phyloP scores from a whole-genome alignment of 139 green algal species.

The Spirogloea muscicola region DNA sequence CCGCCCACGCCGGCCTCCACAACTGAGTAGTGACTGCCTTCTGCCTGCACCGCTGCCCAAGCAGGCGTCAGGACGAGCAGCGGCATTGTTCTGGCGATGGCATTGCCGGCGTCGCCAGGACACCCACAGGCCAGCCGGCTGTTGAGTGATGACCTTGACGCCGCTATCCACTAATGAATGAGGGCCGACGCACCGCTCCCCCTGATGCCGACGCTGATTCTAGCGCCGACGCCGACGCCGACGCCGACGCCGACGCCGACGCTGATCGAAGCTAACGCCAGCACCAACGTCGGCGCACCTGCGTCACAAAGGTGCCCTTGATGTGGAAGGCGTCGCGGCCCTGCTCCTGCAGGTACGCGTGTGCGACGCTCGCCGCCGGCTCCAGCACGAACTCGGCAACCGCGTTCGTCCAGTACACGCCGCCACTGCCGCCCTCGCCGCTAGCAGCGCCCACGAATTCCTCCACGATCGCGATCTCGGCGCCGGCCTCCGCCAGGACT shows the following conservation, averaged over 20 bases:
- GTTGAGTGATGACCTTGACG: too few species aligned
- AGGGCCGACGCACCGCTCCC: too few species aligned
- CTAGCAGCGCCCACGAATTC: conserved; percentile 2
- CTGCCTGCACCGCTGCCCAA: conserved; percentile 12
- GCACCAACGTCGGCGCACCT: too few species aligned
- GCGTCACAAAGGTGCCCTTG: conserved; percentile 32
- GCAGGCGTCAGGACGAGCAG: too few species aligned
- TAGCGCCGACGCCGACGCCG: too few species aligned
- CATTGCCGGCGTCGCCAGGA: too few species aligned
- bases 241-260: too few species aligned
- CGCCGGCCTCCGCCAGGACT: conserved; percentile 32
- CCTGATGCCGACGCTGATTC: too few species aligned
- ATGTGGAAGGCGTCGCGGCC: conserved; percentile 27
- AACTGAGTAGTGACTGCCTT: conserved; percentile 19
- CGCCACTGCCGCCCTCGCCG: neutral
- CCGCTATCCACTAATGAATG: too few species aligned
- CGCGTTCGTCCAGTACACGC: conserved; percentile 22
- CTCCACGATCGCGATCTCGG: conserved; percentile 35
- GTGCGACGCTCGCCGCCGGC: conserved; percentile 10
- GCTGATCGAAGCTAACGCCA: too few species aligned
- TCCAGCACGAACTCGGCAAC: conserved; percentile 40
- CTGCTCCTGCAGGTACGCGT: conserved; percentile 41
- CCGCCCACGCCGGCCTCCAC: conserved; percentile 55
- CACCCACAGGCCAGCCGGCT: too few species aligned
- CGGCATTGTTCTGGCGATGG: too few species aligned